These are phyloP conservation scores for Cnidoscolus chayamansa DNA, from an alignment of 441 rosid species.

Conservation along the genomic window DNA sequence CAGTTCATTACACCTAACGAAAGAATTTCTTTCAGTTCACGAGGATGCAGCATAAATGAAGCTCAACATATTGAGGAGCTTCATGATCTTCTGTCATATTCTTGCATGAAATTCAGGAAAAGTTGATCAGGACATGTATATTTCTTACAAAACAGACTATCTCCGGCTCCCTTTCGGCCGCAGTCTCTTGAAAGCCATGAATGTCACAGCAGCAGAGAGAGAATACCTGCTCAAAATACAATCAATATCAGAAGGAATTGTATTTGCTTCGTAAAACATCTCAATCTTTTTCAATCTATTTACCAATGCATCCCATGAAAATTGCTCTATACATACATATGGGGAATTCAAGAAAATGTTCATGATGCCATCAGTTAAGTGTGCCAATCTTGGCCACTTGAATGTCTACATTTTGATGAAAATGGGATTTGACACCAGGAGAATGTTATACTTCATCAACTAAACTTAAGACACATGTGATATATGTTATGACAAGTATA, in stretches of 20 bases:
- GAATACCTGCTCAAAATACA: slow-evolving; percentile 65
- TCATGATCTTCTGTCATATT: neutral
- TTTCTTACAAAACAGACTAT: slow-evolving; percentile 21
- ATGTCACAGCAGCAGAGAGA: slow-evolving; percentile 87
- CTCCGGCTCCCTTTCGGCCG: slow-evolving; percentile 45
- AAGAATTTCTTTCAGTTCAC: neutral
- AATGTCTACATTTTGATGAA: neutral
- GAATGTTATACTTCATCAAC: neutral
- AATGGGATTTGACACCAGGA: neutral
- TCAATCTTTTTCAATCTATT: neutral
- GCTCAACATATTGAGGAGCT: neutral
- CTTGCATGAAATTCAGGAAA: neutral
- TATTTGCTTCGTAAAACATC: neutral
- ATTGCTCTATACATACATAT: neutral
- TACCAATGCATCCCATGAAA: neutral
- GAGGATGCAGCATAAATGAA: no score
- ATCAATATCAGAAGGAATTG: neutral
- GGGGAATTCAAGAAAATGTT: neutral
- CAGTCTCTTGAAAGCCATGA: slow-evolving; percentile 87
- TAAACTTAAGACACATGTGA: neutral
- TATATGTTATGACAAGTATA: neutral
- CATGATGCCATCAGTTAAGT: neutral
- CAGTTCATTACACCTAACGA: neutral
- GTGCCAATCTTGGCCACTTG: neutral
- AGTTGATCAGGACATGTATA: neutral